phyloP scores from a whole-genome alignment of 768 basidiomycete species.

The Chalciporus piperatus region DNA sequence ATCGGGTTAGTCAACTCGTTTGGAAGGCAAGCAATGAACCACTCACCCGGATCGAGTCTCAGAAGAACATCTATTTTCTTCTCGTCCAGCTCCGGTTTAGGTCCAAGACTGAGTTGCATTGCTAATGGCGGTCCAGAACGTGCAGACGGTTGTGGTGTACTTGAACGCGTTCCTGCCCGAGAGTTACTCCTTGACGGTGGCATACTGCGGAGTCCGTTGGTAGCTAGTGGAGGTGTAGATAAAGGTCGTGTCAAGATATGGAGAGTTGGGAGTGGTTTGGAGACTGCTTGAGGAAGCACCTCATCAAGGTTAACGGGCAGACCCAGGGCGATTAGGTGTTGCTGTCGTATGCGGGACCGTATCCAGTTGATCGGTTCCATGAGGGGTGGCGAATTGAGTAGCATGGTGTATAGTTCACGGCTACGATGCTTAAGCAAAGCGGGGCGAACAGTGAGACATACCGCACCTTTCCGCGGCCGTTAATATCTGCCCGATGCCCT shows the following conservation, averaged over 20 bases:
- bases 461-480: conserved; percentile 70
- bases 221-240: conserved; percentile 73
- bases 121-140: conserved; percentile 29
- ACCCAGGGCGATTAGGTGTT: conserved; percentile 87
- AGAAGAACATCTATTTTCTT: conserved; percentile 65
- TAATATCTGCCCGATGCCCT: conserved; percentile 78
- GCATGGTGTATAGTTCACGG: conserved; percentile 71
- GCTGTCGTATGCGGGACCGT: conserved; percentile 84
- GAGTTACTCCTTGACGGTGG: conserved; percentile 41
- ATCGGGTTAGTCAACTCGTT: conserved; percentile 5
- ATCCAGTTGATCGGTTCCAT: conserved; percentile 93
- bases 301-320: conserved; percentile 96
- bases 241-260: conserved; percentile 81
- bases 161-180: conserved; percentile 49
- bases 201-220: conserved; percentile 35
- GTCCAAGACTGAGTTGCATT: conserved; percentile 58
- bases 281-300: conserved; percentile 66
- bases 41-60: conserved; percentile 62
- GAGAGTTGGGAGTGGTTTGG: conserved; percentile 70
- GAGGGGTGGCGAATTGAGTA: conserved; percentile 69
- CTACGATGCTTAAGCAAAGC: conserved; percentile 39
- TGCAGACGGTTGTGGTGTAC: conserved; percentile 43
- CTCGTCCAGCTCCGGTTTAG: conserved; percentile 71
- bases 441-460: conserved; percentile 16
- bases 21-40: neutral